phyloP scores from a whole-genome alignment of 2,329 filamentous ascomycete genomes.

The Phialophora chinensis region DNA sequence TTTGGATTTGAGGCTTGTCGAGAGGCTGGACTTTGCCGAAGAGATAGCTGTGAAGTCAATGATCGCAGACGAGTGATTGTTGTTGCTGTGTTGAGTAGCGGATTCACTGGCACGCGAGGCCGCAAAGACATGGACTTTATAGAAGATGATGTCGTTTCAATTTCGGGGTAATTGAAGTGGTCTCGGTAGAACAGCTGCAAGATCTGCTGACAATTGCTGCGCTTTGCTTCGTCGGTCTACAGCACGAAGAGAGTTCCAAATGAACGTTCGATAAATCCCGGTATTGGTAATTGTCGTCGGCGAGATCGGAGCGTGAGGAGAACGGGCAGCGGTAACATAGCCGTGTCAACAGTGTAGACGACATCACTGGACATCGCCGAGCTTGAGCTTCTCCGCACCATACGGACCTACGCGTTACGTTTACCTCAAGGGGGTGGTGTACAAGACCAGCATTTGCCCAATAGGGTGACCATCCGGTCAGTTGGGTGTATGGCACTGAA shows the following conservation, averaged over 20 bases:
- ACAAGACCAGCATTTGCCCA: not conserved
- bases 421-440: not conserved
- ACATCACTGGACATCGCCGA: constrained; percentile 1
- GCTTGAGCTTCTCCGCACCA: constrained; percentile 11
- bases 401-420: not conserved
- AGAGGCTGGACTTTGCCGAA: constrained; percentile 1
- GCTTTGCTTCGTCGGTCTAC: not conserved
- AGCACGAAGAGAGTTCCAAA: not conserved
- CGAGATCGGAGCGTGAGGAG: constrained; percentile 11
- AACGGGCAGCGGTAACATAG: not conserved
- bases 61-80: constrained; percentile 17
- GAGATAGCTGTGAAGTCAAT: constrained; percentile 17
- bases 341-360: not conserved
- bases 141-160: not conserved
- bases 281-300: constrained; percentile 4
- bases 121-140: constrained; percentile 18
- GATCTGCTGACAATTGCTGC: not conserved
- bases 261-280: not conserved
- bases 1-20: not conserved
- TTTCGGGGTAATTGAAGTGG: constrained; percentile 3
- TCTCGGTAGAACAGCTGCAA: not conserved
- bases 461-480: not conserved
- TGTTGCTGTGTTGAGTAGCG: constrained; percentile 12
- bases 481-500: not conserved
- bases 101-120: constrained; percentile 15